Evolutionary conservation across 2,329 filamentous ascomycete species (phyloP).

Genomic region (Calycina herbarum): DNA sequence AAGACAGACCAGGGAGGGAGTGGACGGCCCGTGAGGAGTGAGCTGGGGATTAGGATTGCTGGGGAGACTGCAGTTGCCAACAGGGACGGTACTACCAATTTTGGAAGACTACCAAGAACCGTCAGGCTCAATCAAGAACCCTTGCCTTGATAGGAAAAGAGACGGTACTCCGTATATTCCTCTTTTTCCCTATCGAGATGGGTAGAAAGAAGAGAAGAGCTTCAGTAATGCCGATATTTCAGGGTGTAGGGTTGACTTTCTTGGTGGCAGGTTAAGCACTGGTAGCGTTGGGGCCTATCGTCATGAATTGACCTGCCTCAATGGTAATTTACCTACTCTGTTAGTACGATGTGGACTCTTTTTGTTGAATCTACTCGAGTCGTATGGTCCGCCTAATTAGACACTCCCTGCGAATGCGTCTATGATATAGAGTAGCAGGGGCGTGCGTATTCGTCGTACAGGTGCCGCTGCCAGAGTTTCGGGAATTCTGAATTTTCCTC

Average conservation of each 20-base stretch:
- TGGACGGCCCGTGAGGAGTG: background rate
- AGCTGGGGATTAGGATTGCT: background rate
- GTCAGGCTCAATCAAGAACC: background rate
- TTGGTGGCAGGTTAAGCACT: background rate
- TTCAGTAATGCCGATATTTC: background rate
- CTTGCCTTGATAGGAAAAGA: background rate
- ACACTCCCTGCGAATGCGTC: conserved; percentile 5
- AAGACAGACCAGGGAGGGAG: background rate
- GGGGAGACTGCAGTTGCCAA: background rate
- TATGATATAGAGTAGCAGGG: background rate
- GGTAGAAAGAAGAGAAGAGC: background rate
- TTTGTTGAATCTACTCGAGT: background rate
- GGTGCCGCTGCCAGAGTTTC: conserved; percentile 7
- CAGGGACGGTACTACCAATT: too few relatives aligned
- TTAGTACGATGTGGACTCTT: background rate
- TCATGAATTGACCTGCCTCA: conserved; percentile 8
- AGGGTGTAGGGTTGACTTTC: background rate
- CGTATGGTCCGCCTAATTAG: background rate
- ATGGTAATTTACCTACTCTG: conserved; percentile 6
- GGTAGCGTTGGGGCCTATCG: background rate
- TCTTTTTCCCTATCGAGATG: background rate
- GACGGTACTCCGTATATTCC: too few relatives aligned
- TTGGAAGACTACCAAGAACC: too few relatives aligned
- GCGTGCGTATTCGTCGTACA: conserved; percentile 1
- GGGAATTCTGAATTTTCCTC: background rate